Percentiles rank a stretch among this genome's conserved stretches.
Conservation (phyloP, 768 basidiomycete genomes). For the Strobilomyces dryophilus region DNA sequence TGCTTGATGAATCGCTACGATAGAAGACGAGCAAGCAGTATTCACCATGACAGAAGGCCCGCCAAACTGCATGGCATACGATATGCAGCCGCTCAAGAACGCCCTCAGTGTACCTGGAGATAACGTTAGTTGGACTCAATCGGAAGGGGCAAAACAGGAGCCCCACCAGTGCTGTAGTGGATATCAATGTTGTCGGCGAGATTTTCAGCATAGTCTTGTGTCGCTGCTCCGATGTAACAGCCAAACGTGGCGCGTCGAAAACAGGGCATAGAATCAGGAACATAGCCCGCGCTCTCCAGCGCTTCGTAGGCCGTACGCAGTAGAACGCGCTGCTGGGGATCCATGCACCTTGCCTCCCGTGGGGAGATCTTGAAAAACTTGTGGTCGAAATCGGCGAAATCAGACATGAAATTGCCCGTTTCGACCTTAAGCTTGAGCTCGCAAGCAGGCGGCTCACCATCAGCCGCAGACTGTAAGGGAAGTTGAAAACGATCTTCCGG, state of each 20-base stretch:
- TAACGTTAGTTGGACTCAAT: not conserved
- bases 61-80: no score
- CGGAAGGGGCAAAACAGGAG: conserved; percentile 4
- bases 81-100: no score
- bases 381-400: conserved; percentile 60
- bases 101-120: conserved; percentile 41
- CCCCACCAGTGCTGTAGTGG: conserved; percentile 46
- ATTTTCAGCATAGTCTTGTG: conserved; percentile 67
- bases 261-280: conserved; percentile 51
- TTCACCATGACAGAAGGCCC: conserved; percentile 35
- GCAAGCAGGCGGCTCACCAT: conserved; percentile 23
- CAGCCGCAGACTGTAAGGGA: conserved; percentile 5
- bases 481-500: conserved; percentile 55
- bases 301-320: conserved; percentile 61
- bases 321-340: conserved; percentile 69
- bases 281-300: conserved; percentile 37
- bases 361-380: conserved; percentile 63
- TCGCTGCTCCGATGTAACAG: conserved; percentile 60
- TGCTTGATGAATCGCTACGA: conserved; percentile 37
- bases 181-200: conserved; percentile 38
- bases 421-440: conserved; percentile 39
- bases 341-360: conserved; percentile 41
- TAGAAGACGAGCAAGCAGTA: conserved; percentile 72
- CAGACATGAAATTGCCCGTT: conserved; percentile 61
- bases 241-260: conserved; percentile 30